phyloP scores from a whole-genome alignment of 2,329 filamentous ascomycete genomes.

The Capronia coronata region DNA sequence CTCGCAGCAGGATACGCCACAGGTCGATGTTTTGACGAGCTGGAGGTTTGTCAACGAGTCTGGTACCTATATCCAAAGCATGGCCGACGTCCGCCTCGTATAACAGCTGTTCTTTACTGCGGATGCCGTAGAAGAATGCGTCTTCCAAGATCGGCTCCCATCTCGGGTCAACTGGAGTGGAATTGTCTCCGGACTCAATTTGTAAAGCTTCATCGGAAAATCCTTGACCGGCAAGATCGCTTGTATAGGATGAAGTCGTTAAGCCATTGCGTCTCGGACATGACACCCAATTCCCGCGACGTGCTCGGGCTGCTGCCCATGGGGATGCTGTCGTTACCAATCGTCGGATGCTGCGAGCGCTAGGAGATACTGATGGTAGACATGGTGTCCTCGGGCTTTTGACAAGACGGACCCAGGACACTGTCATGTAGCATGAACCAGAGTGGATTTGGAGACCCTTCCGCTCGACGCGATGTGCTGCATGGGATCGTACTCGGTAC shows the following conservation, averaged over 20 bases:
- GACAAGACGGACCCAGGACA: constrained; percentile 15
- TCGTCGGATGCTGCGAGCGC: background rate
- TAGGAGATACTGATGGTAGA: background rate
- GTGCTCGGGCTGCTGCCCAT: background rate
- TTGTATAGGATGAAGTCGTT: background rate
- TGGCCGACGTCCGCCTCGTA: constrained; percentile 40
- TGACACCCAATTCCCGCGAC: background rate
- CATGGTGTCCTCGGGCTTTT: constrained; percentile 10
- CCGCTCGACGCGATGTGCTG: background rate
- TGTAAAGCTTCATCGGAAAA: background rate
- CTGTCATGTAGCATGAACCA: constrained; percentile 18
- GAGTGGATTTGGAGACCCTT: background rate
- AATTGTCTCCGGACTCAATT: background rate
- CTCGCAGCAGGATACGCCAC: constrained; percentile 42
- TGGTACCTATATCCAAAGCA: constrained; percentile 32
- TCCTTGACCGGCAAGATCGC: background rate
- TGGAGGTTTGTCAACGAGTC: constrained; percentile 35
- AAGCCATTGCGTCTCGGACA: background rate
- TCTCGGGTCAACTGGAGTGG: background rate
- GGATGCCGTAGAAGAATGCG: constrained; percentile 29
- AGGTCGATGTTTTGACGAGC: constrained; percentile 36
- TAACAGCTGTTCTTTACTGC: constrained; percentile 33
- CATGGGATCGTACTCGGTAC: no score
- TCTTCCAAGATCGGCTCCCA: constrained; percentile 21
- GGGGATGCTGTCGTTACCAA: background rate